These are phyloP conservation scores for Aspergillus transmontanensis DNA, from an alignment of 2,329 filamentous ascomycete species.

Conservation along the genomic window DNA sequence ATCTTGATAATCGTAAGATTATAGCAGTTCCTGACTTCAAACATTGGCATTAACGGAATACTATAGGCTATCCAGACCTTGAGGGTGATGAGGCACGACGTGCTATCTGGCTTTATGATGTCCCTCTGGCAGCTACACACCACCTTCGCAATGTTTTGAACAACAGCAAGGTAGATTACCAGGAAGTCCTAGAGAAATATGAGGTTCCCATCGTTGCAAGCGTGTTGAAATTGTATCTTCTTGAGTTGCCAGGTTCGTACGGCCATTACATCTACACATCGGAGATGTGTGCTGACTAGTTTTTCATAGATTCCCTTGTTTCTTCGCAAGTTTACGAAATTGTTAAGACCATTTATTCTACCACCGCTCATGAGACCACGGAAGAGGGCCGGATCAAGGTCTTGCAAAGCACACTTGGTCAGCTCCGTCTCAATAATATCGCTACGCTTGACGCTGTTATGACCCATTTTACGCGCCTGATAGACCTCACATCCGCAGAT, in stretches of 20 bases:
- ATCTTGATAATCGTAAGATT: slow-evolving; percentile 75
- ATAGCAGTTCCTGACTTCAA: background rate
- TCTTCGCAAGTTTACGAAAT: slow-evolving; percentile 99
- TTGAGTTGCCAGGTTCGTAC: slow-evolving; percentile 86
- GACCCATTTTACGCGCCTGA: slow-evolving; percentile 95
- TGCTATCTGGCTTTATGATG: slow-evolving; percentile 91
- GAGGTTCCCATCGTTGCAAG: slow-evolving; percentile 94
- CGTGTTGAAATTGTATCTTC: slow-evolving; percentile 87
- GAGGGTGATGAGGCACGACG: slow-evolving; percentile 93
- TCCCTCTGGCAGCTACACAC: slow-evolving; percentile 82
- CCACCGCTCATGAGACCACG: slow-evolving; percentile 72
- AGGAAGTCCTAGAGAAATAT: slow-evolving; percentile 79
- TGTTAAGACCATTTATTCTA: slow-evolving; percentile 93
- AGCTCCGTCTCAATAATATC: slow-evolving; percentile 94
- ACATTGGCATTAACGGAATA: slow-evolving; percentile 9
- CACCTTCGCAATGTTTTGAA: slow-evolving; percentile 82
- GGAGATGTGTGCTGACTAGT: slow-evolving; percentile 12
- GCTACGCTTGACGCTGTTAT: slow-evolving; percentile 97
- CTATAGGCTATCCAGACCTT: slow-evolving; percentile 81
- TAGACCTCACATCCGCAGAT: slow-evolving; percentile 94
- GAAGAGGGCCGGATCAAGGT: slow-evolving; percentile 83
- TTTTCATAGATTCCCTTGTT: slow-evolving; percentile 79
- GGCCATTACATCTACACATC: background rate
- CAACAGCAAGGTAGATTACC: slow-evolving; percentile 76
- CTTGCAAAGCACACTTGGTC: slow-evolving; percentile 91